Evolutionary conservation across 2,329 filamentous ascomycete species (phyloP).

Genomic region (Fusarium sp.): DNA sequence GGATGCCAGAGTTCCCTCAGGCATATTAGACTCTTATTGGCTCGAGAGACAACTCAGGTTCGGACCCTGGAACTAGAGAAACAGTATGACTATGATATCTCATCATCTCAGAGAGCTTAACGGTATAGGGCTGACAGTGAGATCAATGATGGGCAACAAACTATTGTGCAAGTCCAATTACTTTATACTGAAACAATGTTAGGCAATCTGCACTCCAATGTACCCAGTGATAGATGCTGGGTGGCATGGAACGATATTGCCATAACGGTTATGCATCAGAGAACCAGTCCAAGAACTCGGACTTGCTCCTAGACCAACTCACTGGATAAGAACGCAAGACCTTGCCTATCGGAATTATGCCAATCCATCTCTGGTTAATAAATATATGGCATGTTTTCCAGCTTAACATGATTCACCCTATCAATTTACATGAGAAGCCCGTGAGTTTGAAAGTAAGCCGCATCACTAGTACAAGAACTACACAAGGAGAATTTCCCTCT

Average conservation of each 20-base stretch:
- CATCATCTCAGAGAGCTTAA: not conserved
- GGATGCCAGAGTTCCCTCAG: not conserved
- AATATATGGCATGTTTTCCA: not conserved
- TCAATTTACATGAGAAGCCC: not conserved
- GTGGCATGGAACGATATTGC: too few relatives aligned
- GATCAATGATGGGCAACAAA: not conserved
- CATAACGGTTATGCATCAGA: not conserved
- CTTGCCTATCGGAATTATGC: not conserved
- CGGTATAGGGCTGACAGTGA: not conserved
- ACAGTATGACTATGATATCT: not conserved
- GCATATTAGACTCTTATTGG: conserved; percentile 21
- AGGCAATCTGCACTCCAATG: not conserved
- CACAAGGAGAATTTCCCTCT: not conserved
- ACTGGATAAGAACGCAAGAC: not conserved
- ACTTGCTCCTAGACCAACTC: not conserved
- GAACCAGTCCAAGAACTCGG: not conserved
- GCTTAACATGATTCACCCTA: not conserved
- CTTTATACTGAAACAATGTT: not conserved
- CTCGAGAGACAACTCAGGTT: not conserved
- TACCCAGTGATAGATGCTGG: not conserved
- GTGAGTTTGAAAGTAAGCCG: not conserved
- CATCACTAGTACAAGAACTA: not conserved
- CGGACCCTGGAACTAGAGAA: not conserved
- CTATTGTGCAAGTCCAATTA: not conserved
- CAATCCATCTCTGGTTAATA: not conserved